Evolutionary conservation across 192 early-diverging fungal genomes (phyloP), one percentile per base, ranked within the genome.

Genomic region (Rhizoclosmatium globosum): DNA sequence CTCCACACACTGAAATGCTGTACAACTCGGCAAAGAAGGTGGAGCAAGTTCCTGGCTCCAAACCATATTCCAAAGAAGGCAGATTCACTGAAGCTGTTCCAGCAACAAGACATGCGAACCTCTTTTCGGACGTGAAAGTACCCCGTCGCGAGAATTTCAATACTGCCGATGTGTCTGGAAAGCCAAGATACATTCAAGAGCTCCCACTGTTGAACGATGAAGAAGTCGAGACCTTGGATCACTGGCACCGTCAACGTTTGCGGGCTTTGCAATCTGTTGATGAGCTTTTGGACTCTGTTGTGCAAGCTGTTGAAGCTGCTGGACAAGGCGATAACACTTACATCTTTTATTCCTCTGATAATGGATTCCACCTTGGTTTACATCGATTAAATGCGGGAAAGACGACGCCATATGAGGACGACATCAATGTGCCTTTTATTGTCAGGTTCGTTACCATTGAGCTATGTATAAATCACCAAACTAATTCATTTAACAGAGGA

Each of bases 351-450:
- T 86, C 87, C 2, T 82, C 89, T 15, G 92, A 93, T 62, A 93
- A 93, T 70, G 92, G 92, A n/a, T 92, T 89, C 68, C 92, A 93
- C 70, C 71, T 93, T 15, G 92, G 92, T 3, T 83, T 87, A 17
- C 91, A 92, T 59, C 87, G 91, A 13, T 78, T 89, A 38, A 83
- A 82, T 19, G 84, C 87, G 6, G 92, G 91, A 19, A 93, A 93
- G 68, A 83, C 85, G 43, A 85, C 87, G 3, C 85, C 87, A 19
- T 85, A 85, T 65, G 90, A 92, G 76, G 89, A 92, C 70, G 92
- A 92, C 66, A 87, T 91, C 57, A 89, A 90, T 64, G 53, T 74
- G 61, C 79, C 81, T 9, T 77, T 76, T 47, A 56, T 66, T 69
- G 88, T 91, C 38, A 87, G 71, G 68, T 69, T 13, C 19, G 53